phyloP scores from a whole-genome alignment of 2,329 filamentous ascomycete species.

The Apiospora marii region DNA sequence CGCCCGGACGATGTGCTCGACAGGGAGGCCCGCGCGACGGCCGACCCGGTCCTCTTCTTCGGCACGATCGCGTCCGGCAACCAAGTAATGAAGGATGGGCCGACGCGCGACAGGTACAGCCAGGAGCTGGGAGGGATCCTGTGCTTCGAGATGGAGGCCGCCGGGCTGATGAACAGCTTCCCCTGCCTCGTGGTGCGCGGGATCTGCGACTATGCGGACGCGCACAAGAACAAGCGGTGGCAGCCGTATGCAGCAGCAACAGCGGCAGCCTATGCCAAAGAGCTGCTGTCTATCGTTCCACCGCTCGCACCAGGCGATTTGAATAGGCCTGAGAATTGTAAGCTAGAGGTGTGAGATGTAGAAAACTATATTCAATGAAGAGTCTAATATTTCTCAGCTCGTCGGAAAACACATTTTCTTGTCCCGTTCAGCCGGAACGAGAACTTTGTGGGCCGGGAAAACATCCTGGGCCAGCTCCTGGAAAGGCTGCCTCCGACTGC shows the following conservation, averaged over 20 bases:
- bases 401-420: not conserved
- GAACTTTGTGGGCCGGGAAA: no score
- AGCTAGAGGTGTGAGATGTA: not conserved
- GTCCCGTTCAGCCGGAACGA: no score
- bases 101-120: constrained; percentile 27
- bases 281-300: constrained; percentile 27
- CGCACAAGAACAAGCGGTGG: constrained; percentile 37
- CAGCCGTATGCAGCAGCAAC: constrained; percentile 36
- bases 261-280: constrained; percentile 39
- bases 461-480: no score
- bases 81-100: constrained; percentile 30
- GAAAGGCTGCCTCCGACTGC: no score
- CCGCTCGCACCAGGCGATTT: not conserved
- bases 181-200: constrained; percentile 42
- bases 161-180: constrained; percentile 41
- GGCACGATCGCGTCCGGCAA: constrained; percentile 32
- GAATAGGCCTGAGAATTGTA: not conserved
- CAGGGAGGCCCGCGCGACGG: not conserved
- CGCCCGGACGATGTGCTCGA: constrained; percentile 14
- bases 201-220: constrained; percentile 43
- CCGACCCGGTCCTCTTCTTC: not conserved
- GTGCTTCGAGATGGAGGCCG: constrained; percentile 32
- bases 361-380: not conserved
- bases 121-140: constrained; percentile 23
- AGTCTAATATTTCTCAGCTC: not conserved